Conservation (phyloP, 805 yeast genomes). For the Grigorovia humatica region DNA sequence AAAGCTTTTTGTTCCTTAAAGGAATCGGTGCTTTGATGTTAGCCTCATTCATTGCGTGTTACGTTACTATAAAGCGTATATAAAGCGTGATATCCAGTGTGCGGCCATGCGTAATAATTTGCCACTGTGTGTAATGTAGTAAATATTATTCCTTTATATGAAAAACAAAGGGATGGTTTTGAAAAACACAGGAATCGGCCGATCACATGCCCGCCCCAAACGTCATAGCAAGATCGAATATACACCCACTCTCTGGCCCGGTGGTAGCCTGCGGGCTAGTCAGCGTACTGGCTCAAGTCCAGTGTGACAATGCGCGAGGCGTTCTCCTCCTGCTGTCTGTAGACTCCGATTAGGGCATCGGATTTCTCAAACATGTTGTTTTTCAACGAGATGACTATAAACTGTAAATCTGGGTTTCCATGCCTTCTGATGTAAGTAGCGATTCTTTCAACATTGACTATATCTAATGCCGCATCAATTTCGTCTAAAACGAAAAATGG, state of each 20-base stretch:
- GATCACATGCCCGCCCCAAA: background rate
- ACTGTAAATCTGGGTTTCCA: slow-evolving; percentile 73
- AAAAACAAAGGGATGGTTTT: background rate
- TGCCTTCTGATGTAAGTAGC: slow-evolving; percentile 76
- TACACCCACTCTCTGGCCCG: no score
- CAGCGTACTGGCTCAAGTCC: slow-evolving; percentile 56
- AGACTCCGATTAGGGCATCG: slow-evolving; percentile 87
- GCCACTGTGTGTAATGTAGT: background rate
- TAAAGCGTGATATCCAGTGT: no score
- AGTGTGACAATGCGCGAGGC: slow-evolving; percentile 65
- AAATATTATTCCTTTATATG: background rate
- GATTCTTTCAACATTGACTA: slow-evolving; percentile 72
- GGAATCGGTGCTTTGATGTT: slow-evolving; percentile 23
- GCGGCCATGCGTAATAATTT: background rate
- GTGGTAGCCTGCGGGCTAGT: no score
- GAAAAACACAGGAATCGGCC: background rate
- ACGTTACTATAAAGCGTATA: no score
- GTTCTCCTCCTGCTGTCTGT: slow-evolving; percentile 66
- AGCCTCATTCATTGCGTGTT: slow-evolving; percentile 5
- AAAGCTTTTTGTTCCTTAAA: slow-evolving; percentile 11
- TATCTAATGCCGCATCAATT: slow-evolving; percentile 96
- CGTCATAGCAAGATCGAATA: background rate
- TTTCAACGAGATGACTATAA: slow-evolving; percentile 86
- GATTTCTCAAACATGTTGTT: slow-evolving; percentile 79
- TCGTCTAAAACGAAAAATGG: slow-evolving; percentile 96